A percentile compares a stretch with the other conserved stretches of the same genome.
Conservation (phyloP, 148 eudicot species). For the Spergularia marina region DNA sequence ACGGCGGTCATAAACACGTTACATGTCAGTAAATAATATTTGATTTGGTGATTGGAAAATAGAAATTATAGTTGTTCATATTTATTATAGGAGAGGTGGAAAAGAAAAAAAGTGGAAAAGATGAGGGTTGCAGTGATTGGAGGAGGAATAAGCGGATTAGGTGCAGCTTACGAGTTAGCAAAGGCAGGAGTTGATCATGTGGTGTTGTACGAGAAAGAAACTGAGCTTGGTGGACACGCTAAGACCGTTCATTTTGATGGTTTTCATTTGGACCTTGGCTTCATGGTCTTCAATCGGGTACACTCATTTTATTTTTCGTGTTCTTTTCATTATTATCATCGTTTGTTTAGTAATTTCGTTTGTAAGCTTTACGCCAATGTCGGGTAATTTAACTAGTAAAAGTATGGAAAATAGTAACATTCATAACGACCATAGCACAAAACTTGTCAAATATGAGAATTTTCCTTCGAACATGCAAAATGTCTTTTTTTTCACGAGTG, state of each 20-base stretch:
- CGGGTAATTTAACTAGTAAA: too few species aligned
- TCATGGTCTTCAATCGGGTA: slow-evolving; percentile 94
- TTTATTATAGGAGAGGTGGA: not conserved
- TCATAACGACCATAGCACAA: too few species aligned
- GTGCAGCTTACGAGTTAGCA: slow-evolving; percentile 59
- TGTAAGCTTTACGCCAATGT: not conserved
- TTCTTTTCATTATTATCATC: not conserved
- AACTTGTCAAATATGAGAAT: too few species aligned
- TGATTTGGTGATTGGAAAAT: not conserved
- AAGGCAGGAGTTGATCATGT: slow-evolving; percentile 57
- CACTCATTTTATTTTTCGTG: not conserved
- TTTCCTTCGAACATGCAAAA: too few species aligned
- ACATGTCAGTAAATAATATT: too few species aligned
- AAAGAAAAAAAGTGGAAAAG: not conserved
- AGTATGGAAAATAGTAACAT: too few species aligned
- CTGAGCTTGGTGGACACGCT: slow-evolving; percentile 75
- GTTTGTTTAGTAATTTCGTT: not conserved
- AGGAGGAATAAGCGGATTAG: slow-evolving; percentile 79
- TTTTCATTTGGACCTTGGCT: slow-evolving; percentile 67
- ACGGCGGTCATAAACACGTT: too few species aligned
- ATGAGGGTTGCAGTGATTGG: slow-evolving; percentile 89
- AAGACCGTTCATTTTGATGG: slow-evolving; percentile 63
- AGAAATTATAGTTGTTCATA: not conserved
- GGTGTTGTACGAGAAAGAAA: slow-evolving; percentile 71
- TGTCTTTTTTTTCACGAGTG: too few species aligned